These are phyloP conservation scores for Centella asiatica DNA, from an alignment of 129 eudicot genomes.

Conservation along the genomic window DNA sequence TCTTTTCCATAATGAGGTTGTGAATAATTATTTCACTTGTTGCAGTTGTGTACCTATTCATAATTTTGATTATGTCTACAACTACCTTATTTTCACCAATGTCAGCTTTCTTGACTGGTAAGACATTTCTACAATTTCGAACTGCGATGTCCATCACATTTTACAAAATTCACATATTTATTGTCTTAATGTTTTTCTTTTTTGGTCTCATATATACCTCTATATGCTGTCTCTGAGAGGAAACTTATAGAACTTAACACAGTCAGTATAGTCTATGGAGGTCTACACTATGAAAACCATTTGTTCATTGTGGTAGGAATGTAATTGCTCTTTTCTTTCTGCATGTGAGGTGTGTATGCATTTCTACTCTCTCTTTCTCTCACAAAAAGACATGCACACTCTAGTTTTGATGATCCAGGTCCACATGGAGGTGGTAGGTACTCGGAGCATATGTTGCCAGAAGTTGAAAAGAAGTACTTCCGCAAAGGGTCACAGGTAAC, in stretches of 20 bases:
- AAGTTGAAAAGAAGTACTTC: conserved; percentile 44
- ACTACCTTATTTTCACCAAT: conserved; percentile 52
- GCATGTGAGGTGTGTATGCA: not conserved
- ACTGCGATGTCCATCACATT: not conserved
- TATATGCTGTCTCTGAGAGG: not conserved
- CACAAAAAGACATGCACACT: not conserved
- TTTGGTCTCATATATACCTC: not conserved
- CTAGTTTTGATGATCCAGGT: conserved; percentile 59
- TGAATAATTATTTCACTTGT: conserved; percentile 1
- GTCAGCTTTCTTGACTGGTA: conserved; percentile 62
- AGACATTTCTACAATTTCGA: conserved; percentile 14
- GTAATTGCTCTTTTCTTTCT: not conserved
- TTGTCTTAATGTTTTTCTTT: not conserved
- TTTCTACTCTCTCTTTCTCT: not conserved
- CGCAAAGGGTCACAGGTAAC: conserved; percentile 71
- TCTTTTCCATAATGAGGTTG: not conserved
- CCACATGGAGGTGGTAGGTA: conserved; percentile 63
- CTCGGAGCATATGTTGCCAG: conserved; percentile 63
- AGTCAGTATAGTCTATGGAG: no score
- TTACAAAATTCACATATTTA: not conserved
- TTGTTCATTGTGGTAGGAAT: no score
- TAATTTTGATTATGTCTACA: conserved; percentile 52
- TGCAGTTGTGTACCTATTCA: conserved; percentile 67
- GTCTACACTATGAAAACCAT: no score
- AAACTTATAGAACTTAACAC: not conserved